Evolutionary conservation across 129 eudicot genomes (phyloP).

Genomic region (Scalesia atractyloides): DNA sequence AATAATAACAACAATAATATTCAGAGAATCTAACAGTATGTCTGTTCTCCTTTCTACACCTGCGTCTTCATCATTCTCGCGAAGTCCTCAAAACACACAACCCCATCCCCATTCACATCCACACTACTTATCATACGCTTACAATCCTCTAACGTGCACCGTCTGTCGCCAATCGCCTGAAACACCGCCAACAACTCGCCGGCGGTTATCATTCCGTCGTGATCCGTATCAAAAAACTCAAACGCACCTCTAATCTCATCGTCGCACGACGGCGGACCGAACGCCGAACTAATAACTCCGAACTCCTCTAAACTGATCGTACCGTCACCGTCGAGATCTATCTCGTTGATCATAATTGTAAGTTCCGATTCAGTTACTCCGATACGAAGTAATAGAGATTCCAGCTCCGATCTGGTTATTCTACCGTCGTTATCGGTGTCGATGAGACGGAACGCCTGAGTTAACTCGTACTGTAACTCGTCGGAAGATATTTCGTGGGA

Average conservation of each 20-base stretch:
- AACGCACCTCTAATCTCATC: constrained; percentile 61
- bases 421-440: constrained; percentile 70
- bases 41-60: constrained; percentile 22
- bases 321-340: constrained; percentile 75
- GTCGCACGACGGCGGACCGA: constrained; percentile 56
- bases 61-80: constrained; percentile 66
- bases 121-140: constrained; percentile 75
- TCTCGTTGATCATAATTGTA: constrained; percentile 46
- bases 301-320: constrained; percentile 71
- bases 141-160: constrained; percentile 83
- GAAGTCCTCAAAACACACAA: constrained; percentile 87
- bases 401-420: constrained; percentile 49
- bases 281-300: constrained; percentile 57
- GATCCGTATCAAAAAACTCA: constrained; percentile 74
- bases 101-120: constrained; percentile 68
- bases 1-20: constrained; percentile 4
- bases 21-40: constrained; percentile 33
- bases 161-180: constrained; percentile 50
- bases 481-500: constrained; percentile 29
- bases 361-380: constrained; percentile 55
- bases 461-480: constrained; percentile 34
- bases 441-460: constrained; percentile 61
- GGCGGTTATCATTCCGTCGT: constrained; percentile 77
- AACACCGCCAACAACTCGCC: constrained; percentile 66
- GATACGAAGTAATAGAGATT: constrained; percentile 43